Percentiles rank a stretch among this genome's conserved stretches.
Evolutionary conservation across 1,139 yeast genomes (phyloP).

Genomic region (Torulaspora pretoriensis): DNA sequence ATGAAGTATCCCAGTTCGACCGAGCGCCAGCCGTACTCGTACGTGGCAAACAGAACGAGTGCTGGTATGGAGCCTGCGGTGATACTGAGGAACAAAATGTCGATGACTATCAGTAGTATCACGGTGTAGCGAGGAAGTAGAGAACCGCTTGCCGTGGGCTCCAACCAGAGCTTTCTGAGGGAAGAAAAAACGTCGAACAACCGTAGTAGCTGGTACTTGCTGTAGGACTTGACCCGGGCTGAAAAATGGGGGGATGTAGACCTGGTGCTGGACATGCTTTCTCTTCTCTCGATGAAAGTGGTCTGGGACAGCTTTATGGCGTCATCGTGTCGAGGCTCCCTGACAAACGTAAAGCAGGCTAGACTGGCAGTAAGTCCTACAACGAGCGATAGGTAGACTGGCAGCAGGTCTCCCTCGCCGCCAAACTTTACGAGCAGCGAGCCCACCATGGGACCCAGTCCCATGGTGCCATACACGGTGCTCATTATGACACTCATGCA

Average conservation of each 20-base stretch:
- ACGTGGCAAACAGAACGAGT: slow-evolving; percentile 55
- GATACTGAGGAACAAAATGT: slow-evolving; percentile 40
- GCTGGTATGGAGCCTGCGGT: slow-evolving; percentile 43
- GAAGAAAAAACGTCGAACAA: slow-evolving; percentile 41
- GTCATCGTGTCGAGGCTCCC: slow-evolving; percentile 21
- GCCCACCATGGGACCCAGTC: slow-evolving; percentile 54
- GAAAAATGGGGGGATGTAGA: slow-evolving; percentile 1
- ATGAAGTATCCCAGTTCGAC: slow-evolving; percentile 56
- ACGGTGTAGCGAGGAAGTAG: slow-evolving; percentile 46
- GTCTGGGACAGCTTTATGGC: slow-evolving; percentile 15
- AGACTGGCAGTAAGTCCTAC: slow-evolving; percentile 9
- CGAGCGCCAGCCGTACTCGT: slow-evolving; percentile 55
- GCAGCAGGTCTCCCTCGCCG: slow-evolving; percentile 12
- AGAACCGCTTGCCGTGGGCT: slow-evolving; percentile 33
- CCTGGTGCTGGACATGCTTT: slow-evolving; percentile 8
- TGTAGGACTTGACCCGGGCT: slow-evolving; percentile 1
- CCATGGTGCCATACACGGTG: slow-evolving; percentile 48
- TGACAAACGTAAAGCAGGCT: slow-evolving; percentile 12
- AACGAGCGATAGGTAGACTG: slow-evolving; percentile 12
- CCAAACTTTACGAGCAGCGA: slow-evolving; percentile 37
- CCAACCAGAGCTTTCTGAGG: slow-evolving; percentile 44
- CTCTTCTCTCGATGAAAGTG: slow-evolving; percentile 9
- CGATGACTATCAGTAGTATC: slow-evolving; percentile 45
- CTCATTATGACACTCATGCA: slow-evolving; percentile 51
- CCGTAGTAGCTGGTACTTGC: slow-evolving; percentile 5